Conservation (phyloP, 2,329 filamentous ascomycete genomes). For the Capronia americana region DNA sequence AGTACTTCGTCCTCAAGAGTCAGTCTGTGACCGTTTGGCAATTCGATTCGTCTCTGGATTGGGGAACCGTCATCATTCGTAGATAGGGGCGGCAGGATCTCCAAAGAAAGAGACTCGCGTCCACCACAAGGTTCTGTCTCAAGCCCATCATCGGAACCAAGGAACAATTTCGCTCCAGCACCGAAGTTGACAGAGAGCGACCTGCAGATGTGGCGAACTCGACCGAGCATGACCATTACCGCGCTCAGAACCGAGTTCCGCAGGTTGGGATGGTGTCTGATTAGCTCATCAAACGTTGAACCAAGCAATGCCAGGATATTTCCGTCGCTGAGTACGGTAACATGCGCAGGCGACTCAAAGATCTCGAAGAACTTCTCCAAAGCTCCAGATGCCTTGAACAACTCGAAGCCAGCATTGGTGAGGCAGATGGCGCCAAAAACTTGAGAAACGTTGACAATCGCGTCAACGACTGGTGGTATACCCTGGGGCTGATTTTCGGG, state of each 20-base stretch:
- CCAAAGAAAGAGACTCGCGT: constrained; percentile 37
- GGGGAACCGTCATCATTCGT: constrained; percentile 19
- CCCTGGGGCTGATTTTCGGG: constrained; percentile 62
- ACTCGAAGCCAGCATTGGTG: constrained; percentile 82
- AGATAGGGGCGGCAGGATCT: constrained; percentile 30
- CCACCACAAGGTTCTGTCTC: constrained; percentile 66
- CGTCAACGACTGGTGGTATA: constrained; percentile 86
- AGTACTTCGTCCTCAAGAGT: constrained; percentile 29
- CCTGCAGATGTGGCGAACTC: constrained; percentile 76
- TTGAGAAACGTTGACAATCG: constrained; percentile 82
- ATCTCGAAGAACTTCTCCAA: constrained; percentile 90
- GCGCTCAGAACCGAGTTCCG: constrained; percentile 80
- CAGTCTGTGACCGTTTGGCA: constrained; percentile 49
- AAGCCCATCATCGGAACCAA: constrained; percentile 58
- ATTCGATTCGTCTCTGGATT: constrained; percentile 31
- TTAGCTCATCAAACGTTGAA: constrained; percentile 88
- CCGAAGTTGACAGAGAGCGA: constrained; percentile 71
- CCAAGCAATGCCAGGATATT: constrained; percentile 77
- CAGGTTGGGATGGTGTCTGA: constrained; percentile 87
- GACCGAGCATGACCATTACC: constrained; percentile 86
- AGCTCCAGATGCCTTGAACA: constrained; percentile 82
- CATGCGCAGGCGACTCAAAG: constrained; percentile 91
- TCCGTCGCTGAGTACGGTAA: constrained; percentile 81
- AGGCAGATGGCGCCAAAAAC: constrained; percentile 94
- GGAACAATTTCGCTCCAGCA: constrained; percentile 80